Base-by-base conservation (phyloP, 306 rosid species). In the Sicyos edulis region DNA sequence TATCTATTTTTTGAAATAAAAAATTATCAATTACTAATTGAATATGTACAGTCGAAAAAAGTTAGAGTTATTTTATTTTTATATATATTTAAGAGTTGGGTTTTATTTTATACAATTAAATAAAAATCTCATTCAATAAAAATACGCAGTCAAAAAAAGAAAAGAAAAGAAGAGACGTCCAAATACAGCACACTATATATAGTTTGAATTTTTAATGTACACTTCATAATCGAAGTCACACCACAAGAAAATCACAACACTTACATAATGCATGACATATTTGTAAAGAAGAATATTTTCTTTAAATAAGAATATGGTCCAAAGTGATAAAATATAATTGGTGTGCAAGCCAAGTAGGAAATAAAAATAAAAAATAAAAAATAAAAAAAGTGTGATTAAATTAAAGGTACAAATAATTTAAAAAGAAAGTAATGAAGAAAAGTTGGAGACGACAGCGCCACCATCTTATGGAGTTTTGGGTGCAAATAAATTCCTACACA, bases 381-480 rank as follows among this genome's bases (percentile, higher is more conserved):
- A 37, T 37, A 37, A 37, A 37, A 37, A 1, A 61, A 61, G 12
- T 8, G 22, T 61, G 24, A 61, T 3, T 22, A 8, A 61, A 61
- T 32, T 32, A 0, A 61, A 61, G 7, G 45, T 14, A 20, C 9
- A 2, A 10, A 56, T 14, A 14, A 14, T 26, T 10, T 10, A 56
- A 56, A 21, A 44, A 44, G 9, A 10, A 10, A 47, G 0, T 47
- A 34, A 34, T 57, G 10, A 61, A 47, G 49, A 32, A 32, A 14
- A 57, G 34, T 57, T 57, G 34, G 22, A 61, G 14, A 29, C 10
- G 68, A 61, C 49, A 7, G 67, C 67, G 68, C 49, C 68, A 61
- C 45, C 45, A 22, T 3, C 32, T 3, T 4, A 20, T 19, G 11
- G 5, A 9, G 26, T 20, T 19, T 9, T 19, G 61, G 32, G 29